Conservation (phyloP, 306 rosid species). For the Medicago arabica region DNA sequence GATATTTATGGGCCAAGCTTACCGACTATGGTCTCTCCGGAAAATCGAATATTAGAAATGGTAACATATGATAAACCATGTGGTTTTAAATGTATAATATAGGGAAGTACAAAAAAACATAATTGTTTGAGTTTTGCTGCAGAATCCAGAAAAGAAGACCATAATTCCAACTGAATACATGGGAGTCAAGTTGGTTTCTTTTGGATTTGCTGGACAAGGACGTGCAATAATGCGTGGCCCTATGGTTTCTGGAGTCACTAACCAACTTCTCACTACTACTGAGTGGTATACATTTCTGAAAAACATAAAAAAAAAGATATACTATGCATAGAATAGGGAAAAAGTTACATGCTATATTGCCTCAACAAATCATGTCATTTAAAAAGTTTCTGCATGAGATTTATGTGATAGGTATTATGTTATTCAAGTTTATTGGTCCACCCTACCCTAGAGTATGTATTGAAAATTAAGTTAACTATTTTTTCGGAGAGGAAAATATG, state of each 20-base stretch:
- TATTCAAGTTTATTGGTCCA: conserved; percentile 32
- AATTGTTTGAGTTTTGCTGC: conserved; percentile 43
- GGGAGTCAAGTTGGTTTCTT: conserved; percentile 95
- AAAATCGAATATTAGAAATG: conserved; percentile 83
- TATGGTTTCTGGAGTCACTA: conserved; percentile 97
- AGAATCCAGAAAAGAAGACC: conserved; percentile 86
- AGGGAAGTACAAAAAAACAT: conserved; percentile 37
- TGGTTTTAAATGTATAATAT: conserved; percentile 33
- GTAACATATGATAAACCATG: conserved; percentile 50
- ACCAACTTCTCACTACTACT: conserved; percentile 90
- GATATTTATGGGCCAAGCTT: conserved; percentile 99
- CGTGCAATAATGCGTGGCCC: conserved; percentile 99
- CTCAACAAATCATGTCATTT: too few relatives aligned
- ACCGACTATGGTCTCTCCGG: conserved; percentile 99
- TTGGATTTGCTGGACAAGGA: conserved; percentile 98
- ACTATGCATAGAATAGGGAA: too few relatives aligned
- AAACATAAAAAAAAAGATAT: conserved; percentile 18
- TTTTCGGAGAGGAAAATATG: too few relatives aligned
- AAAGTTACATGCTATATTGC: conserved; percentile 24
- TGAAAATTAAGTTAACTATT: neutral
- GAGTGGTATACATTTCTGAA: conserved; percentile 68
- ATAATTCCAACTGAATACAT: conserved; percentile 92
- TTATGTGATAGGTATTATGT: neutral
- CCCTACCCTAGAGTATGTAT: neutral
- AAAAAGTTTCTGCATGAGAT: conserved; percentile 18